Base-by-base conservation (phyloP, 2,329 filamentous ascomycete species). In the Fonsecaea pugnacius region DNA sequence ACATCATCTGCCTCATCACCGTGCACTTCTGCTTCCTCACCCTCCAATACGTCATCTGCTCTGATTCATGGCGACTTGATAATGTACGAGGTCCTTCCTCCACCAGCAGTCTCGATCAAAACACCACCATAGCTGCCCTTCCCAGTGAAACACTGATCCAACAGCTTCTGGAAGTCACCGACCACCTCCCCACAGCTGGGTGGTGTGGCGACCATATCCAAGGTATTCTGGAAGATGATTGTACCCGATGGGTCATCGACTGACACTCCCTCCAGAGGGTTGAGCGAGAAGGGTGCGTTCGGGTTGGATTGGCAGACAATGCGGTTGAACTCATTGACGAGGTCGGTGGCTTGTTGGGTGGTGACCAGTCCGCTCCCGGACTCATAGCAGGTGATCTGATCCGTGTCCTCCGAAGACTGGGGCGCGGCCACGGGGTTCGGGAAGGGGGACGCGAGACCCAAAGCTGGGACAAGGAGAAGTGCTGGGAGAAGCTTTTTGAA, bases 171-270 rank as follows among this genome's bases (percentile, higher is more conserved):
- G n/a, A 60, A 60, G 38, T 60, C 58, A 3, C 10, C 12, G 14
- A 60, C 58, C 12, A 60, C 58, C 36, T 60, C 58, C 6, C 58
- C 58, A 53, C 58, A 60, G n/a, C 10, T 54, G 16, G 58, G 58
- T 24, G 58, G 58, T 2, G 48, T 54, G 16, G 58, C 58, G 16
- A 60, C 58, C 50, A 43, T 35, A 27, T 43, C 27, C 48, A 60
- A 48, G 27, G 58, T 60, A 12, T 60, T 60, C 36, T 60, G 58
- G n/a, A 60, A 60, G 58, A 54, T 54, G 58, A 60, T 60, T 7
- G 48, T 60, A 35, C 58, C 58, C 16, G 48, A 53, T 5, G 48
- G 35, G 10, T 53, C 48, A 35, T 60, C 27, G 35, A 60, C 30
- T 14, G 58, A 32, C n/a, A 60, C 30, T 7, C 58, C 58, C 21